These are phyloP conservation scores for Casuarina equisetifolia DNA, from an alignment of 306 rosid genomes.

Conservation along the genomic window DNA sequence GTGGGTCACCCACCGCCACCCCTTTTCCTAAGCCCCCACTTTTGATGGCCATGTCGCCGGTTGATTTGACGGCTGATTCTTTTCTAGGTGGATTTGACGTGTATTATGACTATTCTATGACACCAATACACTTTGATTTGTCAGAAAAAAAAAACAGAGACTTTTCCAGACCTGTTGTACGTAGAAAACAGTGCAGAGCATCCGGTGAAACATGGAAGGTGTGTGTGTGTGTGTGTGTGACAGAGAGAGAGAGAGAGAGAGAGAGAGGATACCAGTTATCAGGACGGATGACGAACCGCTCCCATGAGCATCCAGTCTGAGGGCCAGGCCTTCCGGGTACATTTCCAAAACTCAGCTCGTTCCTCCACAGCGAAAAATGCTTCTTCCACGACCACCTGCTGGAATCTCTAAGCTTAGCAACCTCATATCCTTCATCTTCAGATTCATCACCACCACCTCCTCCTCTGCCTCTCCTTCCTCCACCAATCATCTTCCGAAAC, in stretches of 20 bases:
- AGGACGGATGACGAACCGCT: slow-evolving; percentile 33
- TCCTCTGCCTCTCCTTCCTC: not conserved
- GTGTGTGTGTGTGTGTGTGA: too few relatives aligned
- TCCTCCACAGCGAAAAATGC: not conserved
- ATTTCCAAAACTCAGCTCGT: not conserved
- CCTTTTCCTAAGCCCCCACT: too few relatives aligned
- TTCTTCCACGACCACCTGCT: slow-evolving; percentile 5
- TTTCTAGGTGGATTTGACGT: too few relatives aligned
- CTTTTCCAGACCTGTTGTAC: too few relatives aligned
- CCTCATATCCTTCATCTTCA: slow-evolving; percentile 27
- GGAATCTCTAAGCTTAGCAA: slow-evolving; percentile 3
- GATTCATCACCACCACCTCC: not conserved
- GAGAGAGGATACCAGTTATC: slow-evolving; percentile 23
- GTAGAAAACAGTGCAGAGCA: too few relatives aligned
- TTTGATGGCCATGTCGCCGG: too few relatives aligned
- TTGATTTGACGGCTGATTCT: too few relatives aligned
- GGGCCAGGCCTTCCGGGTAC: not conserved
- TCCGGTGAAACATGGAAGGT: too few relatives aligned
- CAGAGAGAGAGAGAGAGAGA: not conserved
- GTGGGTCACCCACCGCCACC: too few relatives aligned
- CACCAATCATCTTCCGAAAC: not conserved
- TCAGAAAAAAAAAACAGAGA: too few relatives aligned
- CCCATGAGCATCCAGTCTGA: not conserved
- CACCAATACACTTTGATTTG: too few relatives aligned
- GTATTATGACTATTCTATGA: too few relatives aligned